Conservation (phyloP, 2,329 filamentous ascomycete genomes). For the Alternaria metachromatica region DNA sequence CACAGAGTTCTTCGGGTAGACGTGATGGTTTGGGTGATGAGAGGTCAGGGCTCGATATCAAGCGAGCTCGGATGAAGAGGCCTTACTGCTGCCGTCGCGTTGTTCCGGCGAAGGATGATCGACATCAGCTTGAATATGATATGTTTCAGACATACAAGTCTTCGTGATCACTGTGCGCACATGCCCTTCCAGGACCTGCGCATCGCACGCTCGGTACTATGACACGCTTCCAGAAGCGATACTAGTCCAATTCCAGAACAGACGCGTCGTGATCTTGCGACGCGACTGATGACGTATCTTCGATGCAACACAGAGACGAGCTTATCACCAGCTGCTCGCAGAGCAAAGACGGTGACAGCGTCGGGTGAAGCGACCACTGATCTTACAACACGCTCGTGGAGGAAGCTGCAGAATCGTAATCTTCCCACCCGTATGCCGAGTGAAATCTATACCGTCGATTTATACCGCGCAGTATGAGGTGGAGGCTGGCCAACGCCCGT, state of each 20-base stretch:
- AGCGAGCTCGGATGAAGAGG: not conserved
- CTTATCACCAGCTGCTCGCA: not conserved
- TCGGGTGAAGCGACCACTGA: not conserved
- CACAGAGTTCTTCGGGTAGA: not conserved
- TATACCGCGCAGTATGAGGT: not conserved
- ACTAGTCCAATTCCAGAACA: not conserved
- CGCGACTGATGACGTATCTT: not conserved
- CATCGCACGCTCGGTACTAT: not conserved
- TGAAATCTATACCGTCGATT: not conserved
- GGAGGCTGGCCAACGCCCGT: not conserved
- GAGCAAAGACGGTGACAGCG: not conserved
- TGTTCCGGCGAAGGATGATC: not conserved
- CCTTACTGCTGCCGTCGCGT: not conserved
- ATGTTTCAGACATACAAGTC: not conserved
- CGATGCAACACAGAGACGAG: not conserved
- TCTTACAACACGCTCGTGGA: not conserved
- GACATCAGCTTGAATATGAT: not conserved
- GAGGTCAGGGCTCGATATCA: not conserved
- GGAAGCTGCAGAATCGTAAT: not conserved
- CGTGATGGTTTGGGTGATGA: not conserved
- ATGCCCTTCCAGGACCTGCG: not conserved
- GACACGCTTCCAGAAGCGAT: not conserved
- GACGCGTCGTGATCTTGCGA: not conserved
- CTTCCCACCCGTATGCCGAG: fast-evolving
- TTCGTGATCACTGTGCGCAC: not conserved